Percentiles rank a stretch among this genome's conserved stretches.
Conservation (phyloP, 2,329 filamentous ascomycete genomes). For the Colletotrichum musae region DNA sequence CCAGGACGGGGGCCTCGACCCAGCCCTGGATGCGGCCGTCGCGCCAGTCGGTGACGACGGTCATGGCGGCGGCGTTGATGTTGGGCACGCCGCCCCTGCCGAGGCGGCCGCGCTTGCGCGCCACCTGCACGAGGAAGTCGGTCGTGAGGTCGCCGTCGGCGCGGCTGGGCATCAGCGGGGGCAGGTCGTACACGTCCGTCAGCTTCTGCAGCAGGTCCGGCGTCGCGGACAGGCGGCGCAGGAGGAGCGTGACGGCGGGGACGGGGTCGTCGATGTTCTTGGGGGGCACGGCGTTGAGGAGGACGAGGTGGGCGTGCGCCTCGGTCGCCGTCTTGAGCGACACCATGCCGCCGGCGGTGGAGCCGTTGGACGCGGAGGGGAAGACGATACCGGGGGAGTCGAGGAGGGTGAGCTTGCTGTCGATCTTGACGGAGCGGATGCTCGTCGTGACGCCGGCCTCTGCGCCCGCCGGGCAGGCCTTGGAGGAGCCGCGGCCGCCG, state of each 20-base stretch:
- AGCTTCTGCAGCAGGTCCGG: constrained; percentile 84
- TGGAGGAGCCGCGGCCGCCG: constrained; percentile 71
- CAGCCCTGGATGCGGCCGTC: constrained; percentile 96
- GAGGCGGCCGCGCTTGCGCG: constrained; percentile 89
- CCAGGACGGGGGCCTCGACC: constrained; percentile 81
- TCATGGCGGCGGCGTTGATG: constrained; percentile 87
- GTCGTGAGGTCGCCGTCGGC: constrained; percentile 82
- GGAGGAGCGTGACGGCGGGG: constrained; percentile 86
- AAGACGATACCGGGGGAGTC: constrained; percentile 97
- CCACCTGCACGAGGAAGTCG: constrained; percentile 95
- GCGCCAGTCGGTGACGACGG: constrained; percentile 96
- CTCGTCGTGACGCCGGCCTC: constrained; percentile 94
- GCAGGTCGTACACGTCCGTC: constrained; percentile 86
- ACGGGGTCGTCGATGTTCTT: constrained; percentile 95
- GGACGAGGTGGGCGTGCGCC: constrained; percentile 86
- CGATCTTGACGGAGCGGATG: constrained; percentile 91
- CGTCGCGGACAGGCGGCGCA: constrained; percentile 82
- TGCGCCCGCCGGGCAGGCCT: constrained; percentile 87
- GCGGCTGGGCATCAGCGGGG: constrained; percentile 78
- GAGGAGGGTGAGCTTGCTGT: constrained; percentile 93
- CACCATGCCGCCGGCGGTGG: constrained; percentile 57
- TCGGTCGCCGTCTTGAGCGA: constrained; percentile 74
- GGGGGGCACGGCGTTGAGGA: constrained; percentile 92
- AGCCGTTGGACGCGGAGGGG: constrained; percentile 72
- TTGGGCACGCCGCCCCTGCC: constrained; percentile 94